Evolutionary conservation across 768 basidiomycete species (phyloP).

Genomic region (Suillus discolor): DNA sequence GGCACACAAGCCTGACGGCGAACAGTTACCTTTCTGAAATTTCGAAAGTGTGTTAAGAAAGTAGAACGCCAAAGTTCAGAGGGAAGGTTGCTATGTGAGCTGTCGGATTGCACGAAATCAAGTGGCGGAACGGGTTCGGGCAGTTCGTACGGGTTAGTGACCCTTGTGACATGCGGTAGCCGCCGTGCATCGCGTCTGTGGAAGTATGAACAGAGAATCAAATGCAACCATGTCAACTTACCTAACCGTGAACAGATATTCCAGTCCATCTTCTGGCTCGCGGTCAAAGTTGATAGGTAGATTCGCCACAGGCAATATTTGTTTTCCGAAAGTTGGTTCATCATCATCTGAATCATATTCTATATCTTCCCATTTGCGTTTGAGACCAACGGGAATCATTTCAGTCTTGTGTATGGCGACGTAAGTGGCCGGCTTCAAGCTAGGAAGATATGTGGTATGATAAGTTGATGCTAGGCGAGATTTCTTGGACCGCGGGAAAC

Average conservation of each 20-base stretch:
- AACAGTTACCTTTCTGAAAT: constrained; percentile 55
- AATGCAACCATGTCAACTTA: constrained; percentile 31
- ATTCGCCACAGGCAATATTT: constrained; percentile 80
- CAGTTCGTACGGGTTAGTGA: constrained; percentile 65
- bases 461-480: neutral
- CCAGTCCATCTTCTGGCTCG: constrained; percentile 69
- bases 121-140: constrained; percentile 20
- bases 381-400: constrained; percentile 33
- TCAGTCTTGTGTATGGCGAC: neutral
- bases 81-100: constrained; percentile 44
- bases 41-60: constrained; percentile 61
- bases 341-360: constrained; percentile 59
- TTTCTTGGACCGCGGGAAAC: neutral
- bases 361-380: constrained; percentile 57
- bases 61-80: constrained; percentile 65
- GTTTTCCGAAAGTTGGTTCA: constrained; percentile 61
- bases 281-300: constrained; percentile 70
- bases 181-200: constrained; percentile 69
- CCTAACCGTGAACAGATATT: constrained; percentile 85
- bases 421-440: neutral
- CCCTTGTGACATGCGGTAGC: constrained; percentile 68
- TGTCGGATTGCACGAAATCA: constrained; percentile 25
- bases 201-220: constrained; percentile 14
- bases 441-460: neutral
- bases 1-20: constrained; percentile 1